A percentile compares a stretch with the other conserved stretches of the same genome.
Conservation (phyloP, 164 flowering plant genomes). For the Liquidambar formosana region DNA sequence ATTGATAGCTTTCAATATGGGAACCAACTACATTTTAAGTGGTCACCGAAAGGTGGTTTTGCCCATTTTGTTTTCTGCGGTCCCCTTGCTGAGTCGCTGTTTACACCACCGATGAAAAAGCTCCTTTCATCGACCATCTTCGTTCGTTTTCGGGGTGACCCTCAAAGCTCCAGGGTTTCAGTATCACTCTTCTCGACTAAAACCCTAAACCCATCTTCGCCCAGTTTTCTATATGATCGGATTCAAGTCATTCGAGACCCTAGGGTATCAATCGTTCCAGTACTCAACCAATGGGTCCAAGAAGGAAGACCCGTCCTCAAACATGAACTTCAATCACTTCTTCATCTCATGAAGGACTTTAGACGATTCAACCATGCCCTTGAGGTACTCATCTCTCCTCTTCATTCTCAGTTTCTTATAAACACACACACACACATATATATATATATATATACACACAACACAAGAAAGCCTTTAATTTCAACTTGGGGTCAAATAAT, state of each 20-base stretch:
- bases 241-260: conserved; percentile 19
- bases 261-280: conserved; percentile 21
- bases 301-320: conserved; percentile 19
- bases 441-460: background rate
- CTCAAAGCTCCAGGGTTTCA: background rate
- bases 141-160: background rate
- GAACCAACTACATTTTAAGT: no score
- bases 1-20: no score
- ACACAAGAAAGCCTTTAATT: no score
- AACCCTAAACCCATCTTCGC: background rate
- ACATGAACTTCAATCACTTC: conserved; percentile 14
- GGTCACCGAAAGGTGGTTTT: no score
- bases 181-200: conserved; percentile 1
- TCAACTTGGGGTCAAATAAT: no score
- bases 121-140: background rate
- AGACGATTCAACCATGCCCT: conserved; percentile 31
- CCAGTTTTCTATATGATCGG: conserved; percentile 9
- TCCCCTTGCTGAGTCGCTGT: no score
- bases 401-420: background rate
- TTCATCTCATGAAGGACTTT: conserved; percentile 8
- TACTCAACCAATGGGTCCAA: conserved; percentile 20
- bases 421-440: background rate
- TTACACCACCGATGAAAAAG: no score
- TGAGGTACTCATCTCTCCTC: conserved; percentile 15
- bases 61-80: no score